These are phyloP conservation scores for Leishmania tropica DNA, from an alignment of 208 protist species.

Conservation along the genomic window DNA sequence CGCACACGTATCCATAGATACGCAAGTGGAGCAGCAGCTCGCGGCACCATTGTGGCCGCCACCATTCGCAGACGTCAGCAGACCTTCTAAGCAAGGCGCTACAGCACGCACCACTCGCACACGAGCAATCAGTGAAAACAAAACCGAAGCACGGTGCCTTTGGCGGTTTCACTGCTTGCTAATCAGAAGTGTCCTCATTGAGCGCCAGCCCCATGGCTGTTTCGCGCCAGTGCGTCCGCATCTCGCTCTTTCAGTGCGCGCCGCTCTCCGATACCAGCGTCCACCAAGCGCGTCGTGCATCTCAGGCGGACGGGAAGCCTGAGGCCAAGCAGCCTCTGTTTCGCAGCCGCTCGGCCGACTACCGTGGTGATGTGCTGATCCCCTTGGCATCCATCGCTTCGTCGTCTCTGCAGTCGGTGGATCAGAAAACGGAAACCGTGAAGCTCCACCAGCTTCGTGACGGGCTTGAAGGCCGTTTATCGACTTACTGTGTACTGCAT, in stretches of 20 bases:
- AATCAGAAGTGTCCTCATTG: not conserved
- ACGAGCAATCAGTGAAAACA: not conserved
- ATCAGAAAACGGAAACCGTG: not conserved
- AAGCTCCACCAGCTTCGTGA: constrained; percentile 20
- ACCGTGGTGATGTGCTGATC: constrained; percentile 32
- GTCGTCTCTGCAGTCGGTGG: not conserved
- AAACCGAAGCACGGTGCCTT: not conserved
- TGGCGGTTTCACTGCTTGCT: not conserved
- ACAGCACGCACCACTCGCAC: not conserved
- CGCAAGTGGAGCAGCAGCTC: not conserved
- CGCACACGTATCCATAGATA: not conserved
- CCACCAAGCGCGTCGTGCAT: too few relatives aligned
- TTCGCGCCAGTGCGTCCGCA: constrained; percentile 8
- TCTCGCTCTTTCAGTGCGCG: constrained; percentile 16
- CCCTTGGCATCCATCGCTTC: constrained; percentile 12
- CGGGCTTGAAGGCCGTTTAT: constrained; percentile 45
- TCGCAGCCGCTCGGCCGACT: constrained; percentile 23
- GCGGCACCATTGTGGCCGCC: not conserved
- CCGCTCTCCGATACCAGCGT: not conserved
- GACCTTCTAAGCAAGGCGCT: not conserved
- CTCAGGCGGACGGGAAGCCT: not conserved
- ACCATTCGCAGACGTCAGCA: not conserved
- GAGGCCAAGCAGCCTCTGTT: not conserved
- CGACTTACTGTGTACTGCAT: constrained; percentile 49
- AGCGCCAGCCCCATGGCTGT: constrained; percentile 4